Percentiles rank a stretch among this genome's conserved stretches.
These are phyloP conservation scores for Cryptococcus sp. DNA, from an alignment of 1,284 basidiomycete genomes.

Conservation along the genomic window DNA sequence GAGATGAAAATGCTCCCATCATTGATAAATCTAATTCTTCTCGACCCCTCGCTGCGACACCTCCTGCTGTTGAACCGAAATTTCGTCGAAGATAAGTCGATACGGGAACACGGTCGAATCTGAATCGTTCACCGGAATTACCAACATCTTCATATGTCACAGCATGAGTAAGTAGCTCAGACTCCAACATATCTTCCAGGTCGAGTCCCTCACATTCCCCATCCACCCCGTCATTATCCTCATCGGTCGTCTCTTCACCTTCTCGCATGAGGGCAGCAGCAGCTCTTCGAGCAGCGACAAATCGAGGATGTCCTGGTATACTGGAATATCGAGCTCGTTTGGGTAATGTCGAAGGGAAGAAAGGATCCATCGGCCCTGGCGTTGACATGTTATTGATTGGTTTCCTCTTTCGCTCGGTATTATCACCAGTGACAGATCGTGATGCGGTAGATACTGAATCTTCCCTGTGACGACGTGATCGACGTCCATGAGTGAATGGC, in stretches of 20 bases:
- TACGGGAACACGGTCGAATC: constrained; percentile 42
- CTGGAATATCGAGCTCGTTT: constrained; percentile 41
- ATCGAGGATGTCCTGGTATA: constrained; percentile 44
- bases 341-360: constrained; percentile 14
- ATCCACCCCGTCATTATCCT: constrained; percentile 11
- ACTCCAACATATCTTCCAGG: constrained; percentile 43
- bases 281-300: constrained; percentile 30
- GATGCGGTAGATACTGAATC: constrained; percentile 24
- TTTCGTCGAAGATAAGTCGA: constrained; percentile 38
- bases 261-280: constrained; percentile 15
- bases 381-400: constrained; percentile 8
- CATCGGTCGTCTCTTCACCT: constrained; percentile 23
- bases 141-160: neutral
- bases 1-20: neutral
- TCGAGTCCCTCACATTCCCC: constrained; percentile 11
- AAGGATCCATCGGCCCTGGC: constrained; percentile 12
- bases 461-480: constrained; percentile 19
- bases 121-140: constrained; percentile 12
- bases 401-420: constrained; percentile 20
- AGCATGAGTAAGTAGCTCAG: constrained; percentile 2
- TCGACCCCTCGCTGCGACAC: neutral
- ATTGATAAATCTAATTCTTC: neutral
- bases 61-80: constrained; percentile 8
- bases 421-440: neutral
- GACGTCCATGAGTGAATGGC: constrained; percentile 38